phyloP scores from a whole-genome alignment of 2,329 filamentous ascomycete genomes.

The Hypoxylon sp. region DNA sequence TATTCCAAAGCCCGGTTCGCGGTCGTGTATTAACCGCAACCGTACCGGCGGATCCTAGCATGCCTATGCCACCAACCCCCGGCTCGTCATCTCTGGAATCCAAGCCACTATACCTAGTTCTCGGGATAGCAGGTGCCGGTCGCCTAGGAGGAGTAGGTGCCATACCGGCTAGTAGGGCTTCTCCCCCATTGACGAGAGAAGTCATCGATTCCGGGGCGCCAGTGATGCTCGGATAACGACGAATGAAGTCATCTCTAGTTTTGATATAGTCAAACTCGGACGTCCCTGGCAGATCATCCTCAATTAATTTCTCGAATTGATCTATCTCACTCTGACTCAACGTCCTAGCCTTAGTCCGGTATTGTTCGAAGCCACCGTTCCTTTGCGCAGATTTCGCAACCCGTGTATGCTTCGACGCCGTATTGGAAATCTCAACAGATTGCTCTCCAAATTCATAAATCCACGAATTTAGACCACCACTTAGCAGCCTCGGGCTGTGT shows the following conservation, averaged over 20 bases:
- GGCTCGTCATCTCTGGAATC: conserved; percentile 52
- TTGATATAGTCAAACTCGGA: conserved; percentile 68
- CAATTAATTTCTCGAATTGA: conserved; percentile 83
- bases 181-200: conserved; percentile 54
- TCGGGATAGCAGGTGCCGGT: conserved; percentile 76
- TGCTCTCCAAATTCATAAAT: conserved; percentile 81
- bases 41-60: conserved; percentile 56
- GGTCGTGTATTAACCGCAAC: background rate
- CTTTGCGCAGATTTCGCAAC: conserved; percentile 37
- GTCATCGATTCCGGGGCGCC: conserved; percentile 73
- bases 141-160: conserved; percentile 71
- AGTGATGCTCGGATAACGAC: conserved; percentile 81
- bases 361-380: conserved; percentile 54
- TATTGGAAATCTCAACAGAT: conserved; percentile 66
- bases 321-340: conserved; percentile 86
- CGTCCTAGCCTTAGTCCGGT: conserved; percentile 71
- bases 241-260: conserved; percentile 86
- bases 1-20: conserved; percentile 82
- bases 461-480: conserved; percentile 91
- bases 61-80: conserved; percentile 59
- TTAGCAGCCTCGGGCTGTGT: conserved; percentile 80
- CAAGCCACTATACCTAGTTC: conserved; percentile 85
- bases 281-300: conserved; percentile 71
- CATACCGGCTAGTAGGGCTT: conserved; percentile 63
- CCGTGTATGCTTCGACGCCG: conserved; percentile 29